These are phyloP conservation scores for Phaseolus lunatus DNA, from an alignment of 306 rosid genomes.

Conservation along the genomic window DNA sequence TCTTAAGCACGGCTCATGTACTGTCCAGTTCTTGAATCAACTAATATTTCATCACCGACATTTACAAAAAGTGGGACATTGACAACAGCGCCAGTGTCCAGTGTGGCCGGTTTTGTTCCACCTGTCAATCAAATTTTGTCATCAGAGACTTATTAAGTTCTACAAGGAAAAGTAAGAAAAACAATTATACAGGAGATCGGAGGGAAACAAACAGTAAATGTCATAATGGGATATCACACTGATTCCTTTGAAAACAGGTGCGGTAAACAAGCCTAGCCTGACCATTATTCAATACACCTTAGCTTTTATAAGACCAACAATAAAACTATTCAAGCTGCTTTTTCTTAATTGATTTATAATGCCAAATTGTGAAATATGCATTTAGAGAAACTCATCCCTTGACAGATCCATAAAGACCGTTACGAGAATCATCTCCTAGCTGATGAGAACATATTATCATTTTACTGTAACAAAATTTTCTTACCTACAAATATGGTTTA, in stretches of 20 bases:
- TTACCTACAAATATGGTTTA: slow-evolving; percentile 24
- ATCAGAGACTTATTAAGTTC: slow-evolving; percentile 25
- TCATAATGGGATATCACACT: slow-evolving; percentile 20
- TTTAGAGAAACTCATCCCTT: slow-evolving; percentile 24
- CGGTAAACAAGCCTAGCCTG: background rate
- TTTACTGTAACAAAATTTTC: slow-evolving; percentile 6
- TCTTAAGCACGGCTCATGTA: slow-evolving; percentile 85
- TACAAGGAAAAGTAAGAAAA: slow-evolving; percentile 17
- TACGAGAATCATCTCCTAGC: slow-evolving; percentile 9
- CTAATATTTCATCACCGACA: slow-evolving; percentile 75
- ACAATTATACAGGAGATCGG: background rate
- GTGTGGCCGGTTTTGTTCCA: slow-evolving; percentile 93
- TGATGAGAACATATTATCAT: slow-evolving; percentile 16
- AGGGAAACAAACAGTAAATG: slow-evolving; percentile 7
- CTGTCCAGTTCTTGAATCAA: slow-evolving; percentile 91
- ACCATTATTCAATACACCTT: slow-evolving; percentile 19
- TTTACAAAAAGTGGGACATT: slow-evolving; percentile 86
- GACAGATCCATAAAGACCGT: slow-evolving; percentile 18
- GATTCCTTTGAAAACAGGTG: slow-evolving; percentile 11
- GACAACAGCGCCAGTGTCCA: slow-evolving; percentile 87
- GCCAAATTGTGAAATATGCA: slow-evolving; percentile 36
- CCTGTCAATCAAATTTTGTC: slow-evolving; percentile 62
- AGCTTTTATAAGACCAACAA: slow-evolving; percentile 20
- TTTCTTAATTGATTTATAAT: slow-evolving; percentile 2
- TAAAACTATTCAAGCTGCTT: background rate